Evolutionary conservation across 2,329 filamentous ascomycete species (phyloP).

Genomic region (Curvularia hawaiiensis): DNA sequence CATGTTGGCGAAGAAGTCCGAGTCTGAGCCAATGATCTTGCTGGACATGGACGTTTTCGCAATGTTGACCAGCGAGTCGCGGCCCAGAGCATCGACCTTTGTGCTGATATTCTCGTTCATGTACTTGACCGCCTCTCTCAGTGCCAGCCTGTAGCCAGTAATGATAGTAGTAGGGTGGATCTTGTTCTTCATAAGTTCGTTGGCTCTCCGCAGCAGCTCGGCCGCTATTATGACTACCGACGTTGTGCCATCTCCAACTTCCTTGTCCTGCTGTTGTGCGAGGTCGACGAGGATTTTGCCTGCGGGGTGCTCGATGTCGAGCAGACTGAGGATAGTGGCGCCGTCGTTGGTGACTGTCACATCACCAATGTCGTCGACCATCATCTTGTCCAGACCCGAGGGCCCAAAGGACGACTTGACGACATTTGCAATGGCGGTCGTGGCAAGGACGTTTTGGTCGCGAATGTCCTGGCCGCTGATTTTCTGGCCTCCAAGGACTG

Average conservation of each 20-base stretch:
- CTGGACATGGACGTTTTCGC: slow-evolving; percentile 99
- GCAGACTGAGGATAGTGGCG: slow-evolving; percentile 90
- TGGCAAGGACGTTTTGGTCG: slow-evolving; percentile 96
- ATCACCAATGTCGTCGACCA: slow-evolving; percentile 99
- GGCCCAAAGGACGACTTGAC: slow-evolving; percentile 99
- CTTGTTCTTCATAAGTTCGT: slow-evolving; percentile 99
- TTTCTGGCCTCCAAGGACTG: slow-evolving; percentile 93
- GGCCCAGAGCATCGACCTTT: slow-evolving; percentile 89
- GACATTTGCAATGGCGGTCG: slow-evolving; percentile 96
- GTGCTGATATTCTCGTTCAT: slow-evolving; percentile 98
- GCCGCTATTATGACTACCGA: slow-evolving; percentile 97
- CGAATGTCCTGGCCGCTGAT: slow-evolving; percentile 96
- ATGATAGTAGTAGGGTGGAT: slow-evolving; percentile 99
- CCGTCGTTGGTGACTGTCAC: slow-evolving; percentile 99
- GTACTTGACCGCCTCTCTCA: slow-evolving; percentile 96
- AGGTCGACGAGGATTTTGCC: slow-evolving; percentile 98
- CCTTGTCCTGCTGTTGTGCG: slow-evolving; percentile 98
- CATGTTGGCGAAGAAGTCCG: slow-evolving; percentile 97
- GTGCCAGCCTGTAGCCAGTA: slow-evolving; percentile 92
- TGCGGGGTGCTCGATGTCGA: slow-evolving; percentile 97
- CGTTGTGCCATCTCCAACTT: slow-evolving; percentile 97
- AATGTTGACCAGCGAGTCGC: slow-evolving; percentile 90
- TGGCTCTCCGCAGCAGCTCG: slow-evolving; percentile 89
- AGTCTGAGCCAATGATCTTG: slow-evolving; percentile 96
- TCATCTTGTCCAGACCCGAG: slow-evolving; percentile 99